phyloP scores from a whole-genome alignment of 148 eudicot genomes.

The Cornus controversa region DNA sequence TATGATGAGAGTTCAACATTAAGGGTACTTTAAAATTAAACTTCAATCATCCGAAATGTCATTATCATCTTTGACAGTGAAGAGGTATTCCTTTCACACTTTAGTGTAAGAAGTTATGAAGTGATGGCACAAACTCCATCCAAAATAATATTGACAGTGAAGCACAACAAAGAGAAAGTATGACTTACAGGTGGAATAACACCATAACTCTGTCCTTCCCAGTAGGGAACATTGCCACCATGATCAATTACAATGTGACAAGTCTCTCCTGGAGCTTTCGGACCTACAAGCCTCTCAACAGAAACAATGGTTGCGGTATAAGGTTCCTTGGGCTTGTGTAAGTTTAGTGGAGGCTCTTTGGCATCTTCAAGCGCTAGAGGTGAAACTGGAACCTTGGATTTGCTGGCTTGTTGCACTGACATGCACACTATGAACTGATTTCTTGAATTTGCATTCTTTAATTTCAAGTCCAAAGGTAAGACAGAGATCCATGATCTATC shows the following conservation, averaged over 20 bases:
- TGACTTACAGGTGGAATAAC: slow-evolving; percentile 83
- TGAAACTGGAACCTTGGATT: slow-evolving; percentile 63
- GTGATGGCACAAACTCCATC: neutral
- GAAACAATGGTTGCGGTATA: slow-evolving; percentile 86
- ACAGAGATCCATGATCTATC: slow-evolving; percentile 49
- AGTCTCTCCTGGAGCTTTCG: slow-evolving; percentile 92
- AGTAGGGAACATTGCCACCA: slow-evolving; percentile 88
- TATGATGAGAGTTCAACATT: neutral
- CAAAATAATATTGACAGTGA: neutral
- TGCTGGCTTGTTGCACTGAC: slow-evolving; percentile 75
- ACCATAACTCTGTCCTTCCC: slow-evolving; percentile 98
- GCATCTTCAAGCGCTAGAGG: slow-evolving; percentile 69
- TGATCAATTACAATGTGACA: slow-evolving; percentile 95
- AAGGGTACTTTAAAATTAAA: neutral
- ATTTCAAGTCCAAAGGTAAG: slow-evolving; percentile 35
- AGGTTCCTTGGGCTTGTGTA: slow-evolving; percentile 76
- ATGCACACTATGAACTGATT: slow-evolving; percentile 52
- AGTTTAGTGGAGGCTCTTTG: slow-evolving; percentile 75
- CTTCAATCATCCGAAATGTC: too few species aligned
- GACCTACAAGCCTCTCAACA: slow-evolving; percentile 90
- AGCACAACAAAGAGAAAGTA: slow-evolving; percentile 1
- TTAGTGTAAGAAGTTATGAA: neutral
- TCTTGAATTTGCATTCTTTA: slow-evolving; percentile 37
- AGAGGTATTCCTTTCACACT: neutral
- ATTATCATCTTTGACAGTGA: too few species aligned